phyloP scores from a whole-genome alignment of 2,329 filamentous ascomycete genomes.

The Myriosclerotinia duriaeana region DNA sequence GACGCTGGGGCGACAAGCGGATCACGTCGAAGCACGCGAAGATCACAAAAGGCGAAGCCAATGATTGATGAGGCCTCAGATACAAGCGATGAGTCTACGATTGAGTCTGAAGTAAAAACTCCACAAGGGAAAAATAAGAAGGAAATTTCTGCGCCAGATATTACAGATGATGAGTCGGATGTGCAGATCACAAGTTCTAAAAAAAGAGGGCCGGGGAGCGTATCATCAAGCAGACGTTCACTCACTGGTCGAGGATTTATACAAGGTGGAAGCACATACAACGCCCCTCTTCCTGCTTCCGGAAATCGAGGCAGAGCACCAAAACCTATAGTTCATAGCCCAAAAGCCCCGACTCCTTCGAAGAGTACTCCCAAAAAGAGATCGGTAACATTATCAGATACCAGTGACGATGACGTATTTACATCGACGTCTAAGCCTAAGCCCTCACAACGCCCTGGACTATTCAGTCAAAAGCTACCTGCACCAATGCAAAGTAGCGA shows the following conservation, averaged over 20 bases:
- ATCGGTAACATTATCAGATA: slow-evolving; percentile 21
- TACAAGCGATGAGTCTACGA: slow-evolving; percentile 24
- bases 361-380: slow-evolving; percentile 7
- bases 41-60: neutral
- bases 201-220: slow-evolving; percentile 22
- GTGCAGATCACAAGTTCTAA: slow-evolving; percentile 26
- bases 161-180: slow-evolving; percentile 21
- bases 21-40: slow-evolving; percentile 13
- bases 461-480: slow-evolving; percentile 15
- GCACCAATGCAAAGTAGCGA: slow-evolving; percentile 4
- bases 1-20: neutral
- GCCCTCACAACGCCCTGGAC: slow-evolving; percentile 5
- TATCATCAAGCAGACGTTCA: slow-evolving; percentile 8
- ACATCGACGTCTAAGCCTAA: slow-evolving; percentile 11
- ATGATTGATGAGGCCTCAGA: neutral
- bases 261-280: slow-evolving; percentile 20
- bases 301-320: slow-evolving; percentile 1
- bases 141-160: neutral
- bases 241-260: slow-evolving; percentile 21
- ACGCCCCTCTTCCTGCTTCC: slow-evolving; percentile 17
- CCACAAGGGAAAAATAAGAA: slow-evolving; percentile 25
- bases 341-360: neutral
- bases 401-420: slow-evolving; percentile 26
- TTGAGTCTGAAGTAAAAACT: slow-evolving; percentile 22
- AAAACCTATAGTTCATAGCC: slow-evolving; percentile 7